Evolutionary conservation across 192 early-diverging fungal species (phyloP), one percentile per base, ranked within the genome.

Genomic region (Backusella tuberculispora): DNA sequence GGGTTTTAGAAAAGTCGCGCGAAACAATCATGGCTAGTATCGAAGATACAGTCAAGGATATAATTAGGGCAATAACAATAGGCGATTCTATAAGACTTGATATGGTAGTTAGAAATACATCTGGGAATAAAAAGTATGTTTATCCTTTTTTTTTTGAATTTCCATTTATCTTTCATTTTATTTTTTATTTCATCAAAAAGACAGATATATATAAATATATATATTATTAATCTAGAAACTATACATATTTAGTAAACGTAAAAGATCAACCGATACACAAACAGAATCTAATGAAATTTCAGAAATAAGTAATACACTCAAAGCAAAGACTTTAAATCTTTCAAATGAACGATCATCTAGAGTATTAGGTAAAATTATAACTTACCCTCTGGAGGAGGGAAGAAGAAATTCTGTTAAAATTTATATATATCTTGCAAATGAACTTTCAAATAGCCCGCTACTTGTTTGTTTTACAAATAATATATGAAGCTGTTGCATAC

Each of bases 401-500:
- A 34, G 29, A 2, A 34, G 29, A 34, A 34, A 1, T 34, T 34
- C 29, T 1, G 2, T 34, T 34, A 34, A 34, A 1, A 34, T 34
- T 34, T 34, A 34, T 34, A 34, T 34, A 34, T 34, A 34, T 34
- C 29, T 34, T 34, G 29, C 2, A 34, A 40, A 15, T 65, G 6
- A 2, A 38, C 13, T 63, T 4, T 65, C 0, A 13, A 60, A n/a
- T 14, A 80, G 75, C 79, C 44, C 74, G 79, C 1, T 76, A 76
- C 14, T 15, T 80, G 1, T 65, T 65, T 17, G 66, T 80, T 21
- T 47, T 80, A 44, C 75, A 80, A 53, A 73, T 70, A 5, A 69
- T 80, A 66, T 80, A 80, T 45, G 74, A 72, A 29, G 74, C 79
- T 5, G 42, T 80, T 26, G 70, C 66, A 13, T 50, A 53, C 44